A percentile compares a stretch with the other conserved stretches of the same genome.
These are phyloP conservation scores for Umbelopsis isabellina DNA, from an alignment of 192 early-diverging fungal genomes.

Conservation along the genomic window DNA sequence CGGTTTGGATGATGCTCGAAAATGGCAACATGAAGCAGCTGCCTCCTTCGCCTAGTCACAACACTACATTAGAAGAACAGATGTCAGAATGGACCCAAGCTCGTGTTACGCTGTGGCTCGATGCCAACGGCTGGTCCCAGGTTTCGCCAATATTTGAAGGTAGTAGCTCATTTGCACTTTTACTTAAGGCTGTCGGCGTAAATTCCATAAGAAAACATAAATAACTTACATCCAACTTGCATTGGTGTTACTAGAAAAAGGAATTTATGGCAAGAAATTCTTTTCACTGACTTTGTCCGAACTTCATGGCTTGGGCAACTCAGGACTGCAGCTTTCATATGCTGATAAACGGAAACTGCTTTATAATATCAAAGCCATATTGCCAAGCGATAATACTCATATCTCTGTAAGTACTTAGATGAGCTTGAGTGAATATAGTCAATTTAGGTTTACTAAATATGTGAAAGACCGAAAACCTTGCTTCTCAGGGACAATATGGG, in stretches of 20 bases:
- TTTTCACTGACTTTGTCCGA: neutral
- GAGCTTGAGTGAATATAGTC: neutral
- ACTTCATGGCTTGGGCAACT: neutral
- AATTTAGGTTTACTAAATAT: neutral
- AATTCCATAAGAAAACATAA: too few relatives aligned
- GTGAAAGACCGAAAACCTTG: conserved; percentile 4
- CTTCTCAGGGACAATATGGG: neutral
- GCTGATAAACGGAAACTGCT: conserved; percentile 10
- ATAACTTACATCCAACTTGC: neutral
- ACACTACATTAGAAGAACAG: neutral
- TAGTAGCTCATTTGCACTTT: neutral
- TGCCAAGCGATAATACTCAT: neutral
- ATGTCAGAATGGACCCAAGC: conserved; percentile 5
- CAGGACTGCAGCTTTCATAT: conserved; percentile 5
- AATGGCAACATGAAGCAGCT: conserved; percentile 24
- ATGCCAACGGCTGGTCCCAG: conserved; percentile 15
- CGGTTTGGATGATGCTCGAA: conserved; percentile 16
- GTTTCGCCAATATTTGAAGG: conserved; percentile 15
- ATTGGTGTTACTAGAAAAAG: neutral
- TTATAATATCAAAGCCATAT: conserved; percentile 14
- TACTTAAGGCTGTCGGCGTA: neutral
- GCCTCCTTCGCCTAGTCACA: conserved; percentile 12
- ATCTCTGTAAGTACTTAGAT: neutral
- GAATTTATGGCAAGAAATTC: conserved; percentile 9
- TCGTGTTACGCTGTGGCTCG: conserved; percentile 17